Evolutionary conservation across 192 early-diverging fungal species (phyloP), one percentile per base, ranked within the genome.

Genomic region (Radiomyces spectabilis): DNA sequence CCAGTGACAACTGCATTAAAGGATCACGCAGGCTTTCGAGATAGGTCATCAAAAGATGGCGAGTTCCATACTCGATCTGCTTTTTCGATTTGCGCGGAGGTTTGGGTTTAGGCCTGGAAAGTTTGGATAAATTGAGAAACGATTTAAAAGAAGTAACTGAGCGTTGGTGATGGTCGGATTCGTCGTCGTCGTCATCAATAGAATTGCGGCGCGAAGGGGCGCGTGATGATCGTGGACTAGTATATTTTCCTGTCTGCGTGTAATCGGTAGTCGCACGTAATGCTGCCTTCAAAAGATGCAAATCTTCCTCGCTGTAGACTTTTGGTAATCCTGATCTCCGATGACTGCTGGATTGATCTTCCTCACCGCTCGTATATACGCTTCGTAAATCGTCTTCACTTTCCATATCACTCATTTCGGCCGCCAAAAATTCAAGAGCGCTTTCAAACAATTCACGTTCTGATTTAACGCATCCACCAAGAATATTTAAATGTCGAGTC

Each of bases 21-120:
- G 76, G 76, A 24, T 72, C 73, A 1, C 68, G 66, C 12, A 78
- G 65, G 41, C 71, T 74, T 30, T 72, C 70, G 22, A 78, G 22
- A 29, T 75, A 78, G 5, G 55, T 59, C 49, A 78, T 72, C 39
- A 78, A 65, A 9, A 78, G 51, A n/a, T 78, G 65, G 6, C 71
- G 53, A 42, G 73, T 68, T 16, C 68, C 61, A 41, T 61, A 75
- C 3, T 71, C 65, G 0, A 72, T 67, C 38, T 78, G 59, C 41
- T 74, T 75, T 2, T 65, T 59, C 3, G 66, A 59, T 26, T 68
- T 68, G 29, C 48, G 46, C 4, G 66, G 66, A 15, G 51, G 57
- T 41, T 50, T 58, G 1, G 25, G 25, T n/a, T 26, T 43, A 22
- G 59, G 59, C 4, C 33, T 46, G 22, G 33, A 25, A 0, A 54